Conservation (phyloP, 2,329 filamentous ascomycete species). For the Nothopassalora personata region DNA sequence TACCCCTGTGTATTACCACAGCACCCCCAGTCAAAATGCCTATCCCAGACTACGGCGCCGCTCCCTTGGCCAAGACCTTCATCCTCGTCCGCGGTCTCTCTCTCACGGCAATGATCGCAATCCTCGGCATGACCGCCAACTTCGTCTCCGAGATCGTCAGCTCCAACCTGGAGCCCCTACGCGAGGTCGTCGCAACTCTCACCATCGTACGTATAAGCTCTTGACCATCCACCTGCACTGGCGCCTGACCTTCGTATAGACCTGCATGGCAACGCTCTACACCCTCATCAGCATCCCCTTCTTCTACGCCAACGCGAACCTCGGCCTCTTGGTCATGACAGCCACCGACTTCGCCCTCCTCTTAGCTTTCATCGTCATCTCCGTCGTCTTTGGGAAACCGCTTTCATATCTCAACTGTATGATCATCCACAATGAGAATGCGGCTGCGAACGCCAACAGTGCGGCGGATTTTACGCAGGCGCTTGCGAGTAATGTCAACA, state of each 20-base stretch:
- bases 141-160: conserved; percentile 73
- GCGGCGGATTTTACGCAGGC: conserved; percentile 52
- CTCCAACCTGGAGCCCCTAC: conserved; percentile 60
- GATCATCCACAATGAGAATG: conserved; percentile 45
- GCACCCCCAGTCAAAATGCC: conserved; percentile 39
- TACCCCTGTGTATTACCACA: conserved; percentile 1
- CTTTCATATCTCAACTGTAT: conserved; percentile 73
- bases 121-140: conserved; percentile 75
- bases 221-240: not conserved
- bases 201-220: conserved; percentile 60
- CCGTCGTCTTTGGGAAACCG: conserved; percentile 72
- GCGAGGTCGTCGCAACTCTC: conserved; percentile 71
- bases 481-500: conserved; percentile 48
- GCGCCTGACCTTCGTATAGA: conserved; percentile 44
- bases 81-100: conserved; percentile 67
- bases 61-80: conserved; percentile 68
- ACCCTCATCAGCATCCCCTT: conserved; percentile 63
- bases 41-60: conserved; percentile 60
- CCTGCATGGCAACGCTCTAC: conserved; percentile 74
- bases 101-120: conserved; percentile 63
- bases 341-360: conserved; percentile 64
- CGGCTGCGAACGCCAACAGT: conserved; percentile 41
- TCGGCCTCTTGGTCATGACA: conserved; percentile 68
- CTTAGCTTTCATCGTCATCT: conserved; percentile 71
- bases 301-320: conserved; percentile 72